Conservation (phyloP, 1,139 yeast species). For the Yamadazyma blattariae region DNA sequence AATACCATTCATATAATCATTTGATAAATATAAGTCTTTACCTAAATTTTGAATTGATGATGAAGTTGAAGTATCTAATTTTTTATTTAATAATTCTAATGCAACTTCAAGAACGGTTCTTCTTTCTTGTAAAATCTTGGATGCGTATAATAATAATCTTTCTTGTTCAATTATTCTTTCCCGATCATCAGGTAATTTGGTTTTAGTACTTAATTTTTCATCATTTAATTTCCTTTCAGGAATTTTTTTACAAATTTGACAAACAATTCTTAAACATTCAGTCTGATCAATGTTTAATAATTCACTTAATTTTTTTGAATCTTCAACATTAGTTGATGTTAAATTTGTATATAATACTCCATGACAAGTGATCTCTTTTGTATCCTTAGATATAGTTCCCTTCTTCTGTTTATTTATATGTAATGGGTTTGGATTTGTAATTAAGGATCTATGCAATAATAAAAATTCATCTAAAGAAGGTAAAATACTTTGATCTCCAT, state of each 20-base stretch:
- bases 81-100: constrained; percentile 34
- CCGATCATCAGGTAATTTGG: constrained; percentile 35
- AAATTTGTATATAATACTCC: constrained; percentile 37
- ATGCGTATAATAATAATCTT: constrained; percentile 27
- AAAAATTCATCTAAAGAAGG: constrained; percentile 48
- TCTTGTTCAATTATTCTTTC: constrained; percentile 29
- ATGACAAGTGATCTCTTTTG: constrained; percentile 35
- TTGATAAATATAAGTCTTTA: constrained; percentile 31
- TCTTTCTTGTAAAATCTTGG: constrained; percentile 44
- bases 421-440: constrained; percentile 39
- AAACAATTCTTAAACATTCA: constrained; percentile 47
- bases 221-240: constrained; percentile 28
- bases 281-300: constrained; percentile 30
- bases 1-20: constrained; percentile 21
- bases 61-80: constrained; percentile 29
- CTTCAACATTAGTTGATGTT: constrained; percentile 26
- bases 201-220: constrained; percentile 21
- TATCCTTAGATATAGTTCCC: constrained; percentile 5
- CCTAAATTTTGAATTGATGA: constrained; percentile 37
- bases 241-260: constrained; percentile 34
- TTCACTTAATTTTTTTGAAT: constrained; percentile 39
- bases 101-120: constrained; percentile 42
- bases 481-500: constrained; percentile 31
- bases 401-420: not conserved
- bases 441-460: constrained; percentile 27